These are phyloP conservation scores for Verticillium dahliae DNA, from an alignment of 2,329 filamentous ascomycete genomes.

Conservation along the genomic window DNA sequence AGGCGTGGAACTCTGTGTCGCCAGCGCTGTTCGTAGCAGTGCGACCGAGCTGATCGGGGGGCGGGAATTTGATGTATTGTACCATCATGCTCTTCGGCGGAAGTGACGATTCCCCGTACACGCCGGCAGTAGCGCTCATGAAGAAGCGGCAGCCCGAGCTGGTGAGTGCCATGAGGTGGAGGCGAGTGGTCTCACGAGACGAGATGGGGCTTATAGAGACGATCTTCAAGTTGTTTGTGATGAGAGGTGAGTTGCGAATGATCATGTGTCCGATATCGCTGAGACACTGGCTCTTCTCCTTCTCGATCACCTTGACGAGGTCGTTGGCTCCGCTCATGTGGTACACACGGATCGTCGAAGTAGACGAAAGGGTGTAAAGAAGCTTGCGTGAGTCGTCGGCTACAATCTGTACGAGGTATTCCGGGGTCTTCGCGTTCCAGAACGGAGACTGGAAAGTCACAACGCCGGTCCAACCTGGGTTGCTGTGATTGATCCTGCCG, in stretches of 20 bases:
- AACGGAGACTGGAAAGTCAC: conserved; percentile 44
- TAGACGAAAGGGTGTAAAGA: conserved; percentile 84
- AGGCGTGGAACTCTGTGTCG: conserved; percentile 38
- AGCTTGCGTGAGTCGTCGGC: conserved; percentile 84
- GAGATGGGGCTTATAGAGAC: conserved; percentile 83
- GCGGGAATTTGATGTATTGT: conserved; percentile 94
- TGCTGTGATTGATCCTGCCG: conserved; percentile 83
- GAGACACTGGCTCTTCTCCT: conserved; percentile 53
- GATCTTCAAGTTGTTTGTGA: conserved; percentile 65
- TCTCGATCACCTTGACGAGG: conserved; percentile 59
- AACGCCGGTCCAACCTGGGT: conserved; percentile 62
- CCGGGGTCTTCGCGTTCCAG: conserved; percentile 45
- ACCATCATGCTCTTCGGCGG: conserved; percentile 94
- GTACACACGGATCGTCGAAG: conserved; percentile 85
- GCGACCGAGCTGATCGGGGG: conserved; percentile 36
- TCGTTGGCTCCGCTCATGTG: conserved; percentile 66
- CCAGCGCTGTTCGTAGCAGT: conserved; percentile 14
- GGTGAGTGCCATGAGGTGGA: conserved; percentile 86
- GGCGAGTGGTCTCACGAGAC: conserved; percentile 68
- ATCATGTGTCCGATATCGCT: conserved; percentile 83
- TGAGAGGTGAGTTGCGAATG: conserved; percentile 57
- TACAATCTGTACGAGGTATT: conserved; percentile 70
- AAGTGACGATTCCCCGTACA: conserved; percentile 53
- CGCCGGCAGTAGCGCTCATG: conserved; percentile 78
- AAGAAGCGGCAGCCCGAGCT: conserved; percentile 88